Percentiles rank a stretch among this genome's conserved stretches.
Conservation (phyloP, 2,329 filamentous ascomycete species). For the Zymoseptoria passerinii region DNA sequence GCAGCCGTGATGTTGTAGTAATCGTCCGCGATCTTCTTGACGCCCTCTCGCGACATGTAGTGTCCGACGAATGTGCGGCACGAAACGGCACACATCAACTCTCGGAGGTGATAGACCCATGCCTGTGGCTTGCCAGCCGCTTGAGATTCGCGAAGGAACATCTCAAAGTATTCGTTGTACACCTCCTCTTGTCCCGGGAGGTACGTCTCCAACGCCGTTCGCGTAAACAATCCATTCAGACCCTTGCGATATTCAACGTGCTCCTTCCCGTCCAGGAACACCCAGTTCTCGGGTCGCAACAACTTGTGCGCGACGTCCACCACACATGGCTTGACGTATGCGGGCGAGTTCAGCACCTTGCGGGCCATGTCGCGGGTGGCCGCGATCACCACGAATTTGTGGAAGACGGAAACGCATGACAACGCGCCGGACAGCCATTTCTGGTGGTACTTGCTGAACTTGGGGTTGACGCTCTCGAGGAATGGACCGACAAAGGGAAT, state of each 20-base stretch:
- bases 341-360: slow-evolving; percentile 92
- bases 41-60: slow-evolving; percentile 82
- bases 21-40: slow-evolving; percentile 92
- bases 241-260: slow-evolving; percentile 98
- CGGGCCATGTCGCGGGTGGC: slow-evolving; percentile 90
- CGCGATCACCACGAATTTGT: slow-evolving; percentile 99
- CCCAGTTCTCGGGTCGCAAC: slow-evolving; percentile 86
- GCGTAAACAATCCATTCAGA: slow-evolving; percentile 88
- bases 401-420: slow-evolving; percentile 97
- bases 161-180: slow-evolving; percentile 77
- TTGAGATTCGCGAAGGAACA: slow-evolving; percentile 63
- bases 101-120: slow-evolving; percentile 88
- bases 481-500: slow-evolving; percentile 72
- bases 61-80: slow-evolving; percentile 95
- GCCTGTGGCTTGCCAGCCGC: slow-evolving; percentile 67
- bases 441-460: slow-evolving; percentile 80
- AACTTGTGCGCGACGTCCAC: slow-evolving; percentile 93
- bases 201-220: slow-evolving; percentile 77
- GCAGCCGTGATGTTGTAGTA: slow-evolving; percentile 96
- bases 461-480: slow-evolving; percentile 81
- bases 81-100: slow-evolving; percentile 89
- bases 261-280: slow-evolving; percentile 88
- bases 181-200: slow-evolving; percentile 88
- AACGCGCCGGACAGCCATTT: slow-evolving; percentile 90
- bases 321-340: slow-evolving; percentile 89